These are phyloP conservation scores for Senna tora DNA, from an alignment of 306 rosid genomes.

Conservation along the genomic window DNA sequence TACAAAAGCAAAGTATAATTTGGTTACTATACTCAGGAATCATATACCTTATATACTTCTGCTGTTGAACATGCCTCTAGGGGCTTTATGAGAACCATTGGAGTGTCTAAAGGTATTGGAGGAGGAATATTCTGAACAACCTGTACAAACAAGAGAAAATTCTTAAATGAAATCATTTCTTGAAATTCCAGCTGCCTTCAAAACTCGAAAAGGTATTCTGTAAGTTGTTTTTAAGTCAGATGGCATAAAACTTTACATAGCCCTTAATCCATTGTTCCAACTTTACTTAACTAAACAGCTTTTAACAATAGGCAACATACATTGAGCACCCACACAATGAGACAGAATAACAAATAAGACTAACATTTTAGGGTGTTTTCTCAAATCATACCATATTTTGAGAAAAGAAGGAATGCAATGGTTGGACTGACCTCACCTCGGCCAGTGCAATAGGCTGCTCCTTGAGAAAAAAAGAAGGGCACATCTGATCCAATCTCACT, in stretches of 20 bases:
- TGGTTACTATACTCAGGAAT: slow-evolving; percentile 15
- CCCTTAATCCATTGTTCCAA: neutral
- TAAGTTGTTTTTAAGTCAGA: neutral
- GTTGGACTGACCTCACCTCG: slow-evolving; percentile 88
- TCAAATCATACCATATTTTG: too few relatives aligned
- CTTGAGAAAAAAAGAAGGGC: slow-evolving; percentile 95
- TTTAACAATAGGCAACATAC: slow-evolving; percentile 3
- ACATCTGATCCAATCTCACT: slow-evolving; percentile 96
- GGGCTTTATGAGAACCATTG: slow-evolving; percentile 97
- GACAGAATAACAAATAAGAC: too few relatives aligned
- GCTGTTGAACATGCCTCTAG: slow-evolving; percentile 90
- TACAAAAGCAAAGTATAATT: slow-evolving; percentile 22
- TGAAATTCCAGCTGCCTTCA: slow-evolving; percentile 21
- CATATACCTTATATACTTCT: slow-evolving; percentile 89
- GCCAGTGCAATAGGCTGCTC: slow-evolving; percentile 97
- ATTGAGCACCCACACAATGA: too few relatives aligned
- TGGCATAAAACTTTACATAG: slow-evolving; percentile 10
- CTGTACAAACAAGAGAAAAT: slow-evolving; percentile 48
- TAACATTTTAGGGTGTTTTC: too few relatives aligned
- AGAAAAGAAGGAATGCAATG: slow-evolving; percentile 22
- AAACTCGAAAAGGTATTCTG: slow-evolving; percentile 1
- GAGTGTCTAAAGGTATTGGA: slow-evolving; percentile 69
- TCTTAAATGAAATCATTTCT: slow-evolving; percentile 28
- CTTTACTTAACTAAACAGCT: slow-evolving; percentile 6
- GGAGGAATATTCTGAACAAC: slow-evolving; percentile 77